Evolutionary conservation across 2,329 filamentous ascomycete species (phyloP), one percentile per base, ranked within the genome.

Genomic region (Cordyceps pruinosa): DNA sequence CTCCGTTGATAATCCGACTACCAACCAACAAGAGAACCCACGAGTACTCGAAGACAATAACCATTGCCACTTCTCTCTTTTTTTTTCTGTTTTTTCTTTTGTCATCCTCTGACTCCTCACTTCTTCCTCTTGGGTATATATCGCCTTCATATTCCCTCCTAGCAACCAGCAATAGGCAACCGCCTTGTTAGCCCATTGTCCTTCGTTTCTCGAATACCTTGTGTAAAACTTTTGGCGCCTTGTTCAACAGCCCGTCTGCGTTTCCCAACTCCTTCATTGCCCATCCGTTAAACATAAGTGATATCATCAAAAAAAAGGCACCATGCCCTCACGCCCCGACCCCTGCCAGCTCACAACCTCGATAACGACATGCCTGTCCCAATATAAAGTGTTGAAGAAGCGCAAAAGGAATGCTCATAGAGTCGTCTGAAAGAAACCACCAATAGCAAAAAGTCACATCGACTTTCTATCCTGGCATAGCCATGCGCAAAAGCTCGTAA

Each of bases 231-330:
- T 30, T 46, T 37, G 46, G 45, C 52, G 46, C 34, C 41, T 46
- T n/a, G 32, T 56, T 57, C 45, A 57, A 48, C 48, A 48, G 34
- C 32, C 35, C 65, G 60, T 68, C 61, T 63, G 50, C 59, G 60
- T 61, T 60, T 61, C 61, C 61, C 60, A 62, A 54, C 61, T 62
- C 63, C 66, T 62, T 64, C 63, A 64, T 65, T 45, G 61, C 65
- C 61, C 59, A 60, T 64, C 66, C 66, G 62, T 71, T 63, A 66
- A 68, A 68, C 66, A 65, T 67, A 66, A 50, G 63, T 64, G 63
- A 64, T 66, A 62, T 69, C 68, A 64, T 70, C 65, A 67, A 59
- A 69, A 62, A 66, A 60, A 62, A 66, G 66, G 69, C 71, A 71
- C 71, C 68, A 66, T 70, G 64, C 63, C 64, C 61, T 61, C 68